Percentiles rank a stretch among this genome's conserved stretches.
phyloP scores from a whole-genome alignment of 345 rosid species.

The Iberis pinnata region DNA sequence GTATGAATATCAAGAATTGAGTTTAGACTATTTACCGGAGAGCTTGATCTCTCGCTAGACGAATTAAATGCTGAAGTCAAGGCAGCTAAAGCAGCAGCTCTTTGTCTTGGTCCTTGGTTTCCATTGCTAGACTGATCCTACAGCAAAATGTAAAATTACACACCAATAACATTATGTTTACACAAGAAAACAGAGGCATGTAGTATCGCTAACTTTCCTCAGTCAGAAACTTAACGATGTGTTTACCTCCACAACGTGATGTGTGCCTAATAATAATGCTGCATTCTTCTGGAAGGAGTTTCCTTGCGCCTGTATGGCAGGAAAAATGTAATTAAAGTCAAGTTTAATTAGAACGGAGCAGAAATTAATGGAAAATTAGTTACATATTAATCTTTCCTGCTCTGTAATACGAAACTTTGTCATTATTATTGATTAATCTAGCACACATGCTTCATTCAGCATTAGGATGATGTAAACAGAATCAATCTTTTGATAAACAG shows the following conservation, averaged over 20 bases:
- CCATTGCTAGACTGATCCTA: conserved; percentile 44
- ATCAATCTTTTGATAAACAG: background rate
- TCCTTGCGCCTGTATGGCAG: conserved; percentile 62
- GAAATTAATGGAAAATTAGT: too few species aligned
- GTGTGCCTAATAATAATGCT: conserved; percentile 74
- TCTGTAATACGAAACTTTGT: too few species aligned
- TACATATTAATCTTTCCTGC: too few species aligned
- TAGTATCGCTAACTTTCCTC: background rate
- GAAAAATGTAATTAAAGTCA: background rate
- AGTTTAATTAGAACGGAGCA: background rate
- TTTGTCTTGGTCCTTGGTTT: conserved; percentile 82
- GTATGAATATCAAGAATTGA: background rate
- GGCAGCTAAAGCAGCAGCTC: conserved; percentile 97
- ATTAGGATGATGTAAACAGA: conserved; percentile 5
- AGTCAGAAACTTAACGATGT: conserved; percentile 8
- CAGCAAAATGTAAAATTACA: background rate
- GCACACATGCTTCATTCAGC: background rate
- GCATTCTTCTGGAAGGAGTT: conserved; percentile 96
- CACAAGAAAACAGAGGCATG: conserved; percentile 1
- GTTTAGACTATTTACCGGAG: conserved; percentile 39
- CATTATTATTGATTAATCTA: too few species aligned
- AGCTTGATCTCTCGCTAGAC: conserved; percentile 46
- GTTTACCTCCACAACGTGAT: conserved; percentile 70
- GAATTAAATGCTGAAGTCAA: conserved; percentile 77
- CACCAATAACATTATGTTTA: too few species aligned